phyloP scores from a whole-genome alignment of 2,329 filamentous ascomycete species.

The Exserohilum rostratum region DNA sequence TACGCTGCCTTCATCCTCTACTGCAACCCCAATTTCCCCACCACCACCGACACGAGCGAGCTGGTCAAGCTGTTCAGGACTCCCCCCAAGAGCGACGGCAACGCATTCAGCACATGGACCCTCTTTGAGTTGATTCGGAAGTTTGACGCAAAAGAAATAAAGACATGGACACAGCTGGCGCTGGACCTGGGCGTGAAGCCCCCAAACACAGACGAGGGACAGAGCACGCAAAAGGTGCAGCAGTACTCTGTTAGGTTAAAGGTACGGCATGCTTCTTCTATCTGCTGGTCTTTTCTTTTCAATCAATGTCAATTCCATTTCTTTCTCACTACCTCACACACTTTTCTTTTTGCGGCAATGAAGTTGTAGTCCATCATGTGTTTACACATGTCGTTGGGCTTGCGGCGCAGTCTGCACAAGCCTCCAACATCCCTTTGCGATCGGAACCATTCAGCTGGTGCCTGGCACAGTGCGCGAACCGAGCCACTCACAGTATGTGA shows the following conservation, averaged over 20 bases:
- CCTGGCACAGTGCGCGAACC: conserved; percentile 4
- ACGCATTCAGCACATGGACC: conserved; percentile 78
- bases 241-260: conserved; percentile 93
- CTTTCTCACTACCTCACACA: background rate
- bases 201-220: conserved; percentile 78
- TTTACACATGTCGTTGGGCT: conserved; percentile 14
- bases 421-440: conserved; percentile 10
- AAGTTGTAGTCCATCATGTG: conserved; percentile 1
- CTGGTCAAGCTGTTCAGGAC: conserved; percentile 77
- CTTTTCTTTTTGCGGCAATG: background rate
- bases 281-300: background rate
- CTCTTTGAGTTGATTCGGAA: conserved; percentile 80
- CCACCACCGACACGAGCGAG: conserved; percentile 71
- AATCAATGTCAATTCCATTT: background rate
- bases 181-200: conserved; percentile 87
- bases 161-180: conserved; percentile 90
- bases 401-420: conserved; percentile 9
- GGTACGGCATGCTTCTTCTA: conserved; percentile 55
- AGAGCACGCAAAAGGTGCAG: conserved; percentile 91
- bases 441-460: conserved; percentile 8
- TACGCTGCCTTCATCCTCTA: conserved; percentile 87
- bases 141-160: conserved; percentile 81
- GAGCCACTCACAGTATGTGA: conserved; percentile 6
- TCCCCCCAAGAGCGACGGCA: conserved; percentile 85
- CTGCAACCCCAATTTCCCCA: conserved; percentile 82